Percentiles rank a stretch among this genome's conserved stretches.
These are phyloP conservation scores for Penicillium digitatum DNA, from an alignment of 2,329 filamentous ascomycete genomes.

Conservation along the genomic window DNA sequence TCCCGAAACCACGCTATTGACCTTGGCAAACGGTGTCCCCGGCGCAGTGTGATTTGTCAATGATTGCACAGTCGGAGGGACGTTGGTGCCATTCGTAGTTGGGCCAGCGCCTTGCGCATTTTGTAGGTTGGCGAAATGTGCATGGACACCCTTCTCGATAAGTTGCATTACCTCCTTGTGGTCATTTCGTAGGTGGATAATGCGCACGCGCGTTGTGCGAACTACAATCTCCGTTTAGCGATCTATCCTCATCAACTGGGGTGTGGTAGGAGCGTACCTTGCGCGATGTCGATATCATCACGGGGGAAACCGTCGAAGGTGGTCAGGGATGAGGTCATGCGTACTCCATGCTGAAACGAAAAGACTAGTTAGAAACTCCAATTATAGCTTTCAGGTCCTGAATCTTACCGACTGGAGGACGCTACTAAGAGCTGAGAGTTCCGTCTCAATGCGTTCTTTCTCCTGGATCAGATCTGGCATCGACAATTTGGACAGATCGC, in stretches of 20 bases:
- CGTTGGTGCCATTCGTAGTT: conserved; percentile 23
- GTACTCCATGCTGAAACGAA: conserved; percentile 72
- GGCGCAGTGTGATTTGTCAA: conserved; percentile 34
- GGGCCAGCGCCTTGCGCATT: conserved; percentile 46
- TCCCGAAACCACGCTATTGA: conserved; percentile 72
- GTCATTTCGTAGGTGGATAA: conserved; percentile 87
- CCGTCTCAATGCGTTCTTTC: conserved; percentile 79
- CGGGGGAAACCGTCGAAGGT: conserved; percentile 90
- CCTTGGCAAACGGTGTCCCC: conserved; percentile 74
- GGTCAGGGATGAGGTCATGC: conserved; percentile 83
- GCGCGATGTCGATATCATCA: conserved; percentile 89
- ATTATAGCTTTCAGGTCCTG: not conserved
- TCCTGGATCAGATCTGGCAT: conserved; percentile 76
- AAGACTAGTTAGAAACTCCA: conserved; percentile 14
- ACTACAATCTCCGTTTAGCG: conserved; percentile 51
- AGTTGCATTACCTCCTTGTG: conserved; percentile 82
- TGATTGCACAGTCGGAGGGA: conserved; percentile 19
- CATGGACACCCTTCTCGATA: conserved; percentile 83
- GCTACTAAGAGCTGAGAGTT: conserved; percentile 76
- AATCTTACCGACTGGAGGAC: conserved; percentile 78
- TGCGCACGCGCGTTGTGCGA: conserved; percentile 84
- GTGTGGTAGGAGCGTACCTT: conserved; percentile 58
- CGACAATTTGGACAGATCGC: conserved; percentile 64
- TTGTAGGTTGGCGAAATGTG: conserved; percentile 73
- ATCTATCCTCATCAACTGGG: conserved; percentile 1